Evolutionary conservation across 441 rosid genomes (phyloP), one percentile per base, ranked within the genome.

Genomic region (Metrosideros polymorpha): DNA sequence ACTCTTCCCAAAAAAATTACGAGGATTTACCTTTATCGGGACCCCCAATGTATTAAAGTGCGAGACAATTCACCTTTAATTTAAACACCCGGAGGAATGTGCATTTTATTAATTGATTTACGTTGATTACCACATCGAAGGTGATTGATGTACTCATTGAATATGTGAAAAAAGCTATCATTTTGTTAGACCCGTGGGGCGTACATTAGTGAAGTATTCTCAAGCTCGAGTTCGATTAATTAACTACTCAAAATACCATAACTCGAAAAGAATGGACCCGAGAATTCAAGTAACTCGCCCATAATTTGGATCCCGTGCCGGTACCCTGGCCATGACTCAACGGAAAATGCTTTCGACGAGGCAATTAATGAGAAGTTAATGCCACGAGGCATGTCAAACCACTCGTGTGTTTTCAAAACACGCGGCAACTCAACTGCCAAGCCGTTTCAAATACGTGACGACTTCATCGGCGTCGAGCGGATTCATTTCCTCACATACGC

Each of bases 361-460:
- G 1, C 12, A 9, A 32, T 19, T 0, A 12, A 66, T 35, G 7
- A 32, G 8, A 18, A 1, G 14, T 35, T 66, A 39, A 66, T 6
- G 0, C 2, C 47, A 66, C 1, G 45, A 9, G 15, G 5, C 24
- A 4, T 0, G 17, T 39, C 47, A 3, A 35, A 22, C 10, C 15
- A 71, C 0, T 7, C 0, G 1, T 2, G 0, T n/a, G n/a, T n/a
- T 0, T 71, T 35, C 2, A 2, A 1, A 71, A 19, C 1, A 22
- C 0, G 9, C 2, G 6, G 19, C 15, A 22, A 35, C 19, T 35
- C 45, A 66, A 66, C 0, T 8, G 0, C 24, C 0, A 0, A 63
- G 12, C 3, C 2, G 0, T 18, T 18, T 63, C 42, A 63, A 32
- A 32, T 57, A n/a, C 63, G 6, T 5, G 17, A 57, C 3, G 8